phyloP scores from a whole-genome alignment of 2,329 filamentous ascomycete species.

The Pseudogymnoascus sp. region DNA sequence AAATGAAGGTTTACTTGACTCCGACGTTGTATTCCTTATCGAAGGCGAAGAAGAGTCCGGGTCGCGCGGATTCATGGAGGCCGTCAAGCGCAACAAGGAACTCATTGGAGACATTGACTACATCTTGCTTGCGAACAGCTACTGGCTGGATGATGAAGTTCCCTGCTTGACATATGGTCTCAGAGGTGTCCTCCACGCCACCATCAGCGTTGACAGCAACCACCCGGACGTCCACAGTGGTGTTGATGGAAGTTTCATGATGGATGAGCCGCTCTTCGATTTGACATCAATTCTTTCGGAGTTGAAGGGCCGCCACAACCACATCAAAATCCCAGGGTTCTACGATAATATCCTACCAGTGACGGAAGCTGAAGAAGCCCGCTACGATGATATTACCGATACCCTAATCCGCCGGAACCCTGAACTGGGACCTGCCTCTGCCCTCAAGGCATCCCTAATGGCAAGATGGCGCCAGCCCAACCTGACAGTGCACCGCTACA shows the following conservation, averaged over 20 bases:
- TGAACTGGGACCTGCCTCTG: slow-evolving; percentile 47
- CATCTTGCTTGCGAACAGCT: slow-evolving; percentile 92
- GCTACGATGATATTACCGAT: slow-evolving; percentile 77
- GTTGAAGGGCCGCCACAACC: slow-evolving; percentile 72
- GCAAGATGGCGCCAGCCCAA: slow-evolving; percentile 93
- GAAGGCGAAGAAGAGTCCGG: slow-evolving; percentile 96
- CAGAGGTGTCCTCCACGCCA: slow-evolving; percentile 87
- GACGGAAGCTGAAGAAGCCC: slow-evolving; percentile 64
- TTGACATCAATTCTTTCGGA: slow-evolving; percentile 74
- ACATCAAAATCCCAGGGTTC: slow-evolving; percentile 78
- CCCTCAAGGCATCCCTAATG: slow-evolving; percentile 80
- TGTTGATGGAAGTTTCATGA: slow-evolving; percentile 86
- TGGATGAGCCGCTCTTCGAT: slow-evolving; percentile 88
- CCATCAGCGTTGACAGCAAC: slow-evolving; percentile 75
- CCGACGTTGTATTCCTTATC: slow-evolving; percentile 88
- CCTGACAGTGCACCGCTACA: slow-evolving; percentile 85
- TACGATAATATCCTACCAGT: slow-evolving; percentile 76
- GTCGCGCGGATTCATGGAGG: slow-evolving; percentile 80
- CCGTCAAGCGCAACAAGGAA: slow-evolving; percentile 69
- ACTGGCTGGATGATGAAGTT: slow-evolving; percentile 95
- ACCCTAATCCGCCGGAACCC: slow-evolving; percentile 68
- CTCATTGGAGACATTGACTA: slow-evolving; percentile 88
- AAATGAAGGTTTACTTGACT: slow-evolving; percentile 72
- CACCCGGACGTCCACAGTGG: slow-evolving; percentile 89
- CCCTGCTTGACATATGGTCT: slow-evolving; percentile 93